Percentiles rank a stretch among this genome's conserved stretches.
These are phyloP conservation scores for Suillus plorans DNA, from an alignment of 768 basidiomycete species.

Conservation along the genomic window DNA sequence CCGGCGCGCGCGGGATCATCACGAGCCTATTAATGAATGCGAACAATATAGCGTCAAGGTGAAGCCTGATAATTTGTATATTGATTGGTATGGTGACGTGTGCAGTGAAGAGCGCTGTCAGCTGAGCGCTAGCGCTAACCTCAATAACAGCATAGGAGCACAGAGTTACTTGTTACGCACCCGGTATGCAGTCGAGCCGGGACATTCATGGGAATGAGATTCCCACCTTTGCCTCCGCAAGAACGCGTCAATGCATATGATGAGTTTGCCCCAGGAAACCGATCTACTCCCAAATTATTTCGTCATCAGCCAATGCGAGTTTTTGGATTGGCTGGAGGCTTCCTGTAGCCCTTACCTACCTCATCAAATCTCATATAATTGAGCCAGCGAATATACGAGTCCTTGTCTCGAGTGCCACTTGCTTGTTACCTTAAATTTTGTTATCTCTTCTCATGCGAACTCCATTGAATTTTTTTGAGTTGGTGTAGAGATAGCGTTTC, in stretches of 20 bases:
- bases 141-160: conserved; percentile 18
- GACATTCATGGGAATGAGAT: conserved; percentile 3
- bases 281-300: conserved; percentile 27
- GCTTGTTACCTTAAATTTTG: not conserved
- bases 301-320: conserved; percentile 47
- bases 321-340: conserved; percentile 49
- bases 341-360: conserved; percentile 23
- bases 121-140: conserved; percentile 16
- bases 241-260: too few species aligned
- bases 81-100: conserved; percentile 24
- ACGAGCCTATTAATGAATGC: conserved; percentile 43
- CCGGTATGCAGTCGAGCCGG: not conserved
- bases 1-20: conserved; percentile 43
- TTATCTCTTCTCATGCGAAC: not conserved
- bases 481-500: not conserved
- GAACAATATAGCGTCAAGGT: conserved; percentile 33
- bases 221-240: conserved; percentile 1
- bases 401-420: too few species aligned
- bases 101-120: conserved; percentile 26
- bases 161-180: not conserved
- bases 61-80: conserved; percentile 32
- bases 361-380: conserved; percentile 6
- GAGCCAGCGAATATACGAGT: not conserved
- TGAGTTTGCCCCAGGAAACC: conserved; percentile 42
- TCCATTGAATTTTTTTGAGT: not conserved